These are phyloP conservation scores for Macadamia integrifolia DNA, from an alignment of 164 flowering plant genomes.

Conservation along the genomic window DNA sequence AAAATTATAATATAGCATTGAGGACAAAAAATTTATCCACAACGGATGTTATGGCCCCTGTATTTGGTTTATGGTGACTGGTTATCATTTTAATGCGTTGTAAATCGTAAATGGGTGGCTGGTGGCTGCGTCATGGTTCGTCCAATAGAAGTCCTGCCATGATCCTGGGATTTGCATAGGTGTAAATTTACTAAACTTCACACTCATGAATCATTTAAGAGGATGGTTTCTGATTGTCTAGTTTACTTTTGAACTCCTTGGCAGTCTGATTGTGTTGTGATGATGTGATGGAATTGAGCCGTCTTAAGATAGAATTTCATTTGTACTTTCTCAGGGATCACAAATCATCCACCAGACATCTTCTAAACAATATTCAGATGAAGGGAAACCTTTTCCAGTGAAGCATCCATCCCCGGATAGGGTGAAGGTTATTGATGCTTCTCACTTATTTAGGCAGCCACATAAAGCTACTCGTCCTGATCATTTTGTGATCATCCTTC, in stretches of 20 bases:
- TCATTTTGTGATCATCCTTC: slow-evolving; percentile 85
- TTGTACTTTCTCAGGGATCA: slow-evolving; percentile 22
- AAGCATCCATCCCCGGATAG: slow-evolving; percentile 38
- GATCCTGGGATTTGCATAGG: too few relatives aligned
- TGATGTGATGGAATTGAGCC: neutral
- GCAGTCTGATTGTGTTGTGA: neutral
- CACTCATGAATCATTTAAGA: too few relatives aligned
- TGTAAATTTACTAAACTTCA: too few relatives aligned
- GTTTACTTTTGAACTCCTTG: neutral
- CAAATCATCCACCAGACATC: slow-evolving; percentile 17
- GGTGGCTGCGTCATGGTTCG: too few relatives aligned
- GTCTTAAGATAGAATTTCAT: neutral
- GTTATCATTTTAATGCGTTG: too few relatives aligned
- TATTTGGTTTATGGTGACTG: too few relatives aligned
- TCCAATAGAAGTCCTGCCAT: too few relatives aligned
- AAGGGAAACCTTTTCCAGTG: slow-evolving; percentile 22
- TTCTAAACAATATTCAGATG: slow-evolving; percentile 25
- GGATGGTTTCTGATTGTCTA: neutral
- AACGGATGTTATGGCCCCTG: too few relatives aligned
- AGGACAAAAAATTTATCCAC: too few relatives aligned
- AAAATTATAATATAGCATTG: too few relatives aligned
- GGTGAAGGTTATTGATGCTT: slow-evolving; percentile 65
- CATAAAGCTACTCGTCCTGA: slow-evolving; percentile 74
- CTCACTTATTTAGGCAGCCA: slow-evolving; percentile 64
- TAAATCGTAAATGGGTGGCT: too few relatives aligned